Evolutionary conservation across 192 early-diverging fungal species (phyloP).

Genomic region (Backusella macrospora): DNA sequence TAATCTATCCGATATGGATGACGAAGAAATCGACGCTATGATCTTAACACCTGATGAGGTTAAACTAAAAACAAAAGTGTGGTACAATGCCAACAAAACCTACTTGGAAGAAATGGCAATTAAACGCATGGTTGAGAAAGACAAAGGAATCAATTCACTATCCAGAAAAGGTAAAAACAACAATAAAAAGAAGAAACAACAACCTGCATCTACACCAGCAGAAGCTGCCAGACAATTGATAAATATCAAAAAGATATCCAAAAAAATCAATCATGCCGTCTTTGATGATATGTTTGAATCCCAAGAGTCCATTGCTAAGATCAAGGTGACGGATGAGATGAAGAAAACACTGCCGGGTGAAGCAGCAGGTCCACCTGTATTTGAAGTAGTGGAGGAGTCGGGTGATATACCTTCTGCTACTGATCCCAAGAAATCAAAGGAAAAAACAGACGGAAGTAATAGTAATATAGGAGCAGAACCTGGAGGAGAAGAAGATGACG

Average conservation of each 20-base stretch:
- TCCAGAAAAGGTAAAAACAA: conserved; percentile 46
- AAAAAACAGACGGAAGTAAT: conserved; percentile 21
- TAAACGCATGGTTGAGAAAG: conserved; percentile 76
- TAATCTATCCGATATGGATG: conserved; percentile 64
- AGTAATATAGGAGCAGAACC: conserved; percentile 50
- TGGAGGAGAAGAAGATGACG: conserved; percentile 41
- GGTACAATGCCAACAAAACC: conserved; percentile 88
- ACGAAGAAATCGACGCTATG: conserved; percentile 71
- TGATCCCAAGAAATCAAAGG: conserved; percentile 34
- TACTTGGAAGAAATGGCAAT: conserved; percentile 64
- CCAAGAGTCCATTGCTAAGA: conserved; percentile 36
- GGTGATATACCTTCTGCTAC: conserved; percentile 35
- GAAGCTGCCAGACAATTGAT: conserved; percentile 83
- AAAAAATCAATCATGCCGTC: conserved; percentile 89
- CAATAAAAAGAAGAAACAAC: conserved; percentile 35
- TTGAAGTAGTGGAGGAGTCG: conserved; percentile 50
- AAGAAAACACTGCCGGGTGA: conserved; percentile 33
- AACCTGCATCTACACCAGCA: conserved; percentile 59
- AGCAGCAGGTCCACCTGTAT: conserved; percentile 19
- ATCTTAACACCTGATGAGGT: conserved; percentile 80
- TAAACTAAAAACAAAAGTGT: conserved; percentile 76
- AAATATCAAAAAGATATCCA: conserved; percentile 74
- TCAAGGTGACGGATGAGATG: conserved; percentile 39
- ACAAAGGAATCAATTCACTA: conserved; percentile 27
- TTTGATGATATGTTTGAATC: conserved; percentile 72